Evolutionary conservation across 441 rosid genomes (phyloP).

Genomic region (Raphanus hybrid): DNA sequence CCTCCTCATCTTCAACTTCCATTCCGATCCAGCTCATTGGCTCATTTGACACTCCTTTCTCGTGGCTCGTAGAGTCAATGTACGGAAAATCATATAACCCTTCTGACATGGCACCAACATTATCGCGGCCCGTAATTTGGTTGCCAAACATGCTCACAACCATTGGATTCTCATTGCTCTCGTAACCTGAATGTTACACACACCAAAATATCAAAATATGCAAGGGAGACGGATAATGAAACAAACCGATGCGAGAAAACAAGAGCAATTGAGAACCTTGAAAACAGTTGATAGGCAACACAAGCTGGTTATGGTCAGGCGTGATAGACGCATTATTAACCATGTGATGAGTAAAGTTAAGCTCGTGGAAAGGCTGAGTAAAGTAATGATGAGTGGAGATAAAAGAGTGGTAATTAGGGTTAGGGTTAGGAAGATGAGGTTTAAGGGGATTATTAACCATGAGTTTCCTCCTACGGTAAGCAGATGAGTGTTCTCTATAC

Average conservation of each 20-base stretch:
- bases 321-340: slow-evolving; percentile 22
- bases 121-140: slow-evolving; percentile 37
- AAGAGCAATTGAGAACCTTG: slow-evolving; percentile 44
- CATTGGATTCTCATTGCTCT: slow-evolving; percentile 39
- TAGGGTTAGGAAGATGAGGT: slow-evolving; percentile 35
- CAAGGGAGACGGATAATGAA: slow-evolving; percentile 10
- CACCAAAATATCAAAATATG: neutral
- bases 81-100: slow-evolving; percentile 42
- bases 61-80: slow-evolving; percentile 39
- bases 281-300: slow-evolving; percentile 60
- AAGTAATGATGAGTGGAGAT: slow-evolving; percentile 39
- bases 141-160: slow-evolving; percentile 37
- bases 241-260: slow-evolving; percentile 8
- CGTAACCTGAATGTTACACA: slow-evolving; percentile 50
- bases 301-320: slow-evolving; percentile 36
- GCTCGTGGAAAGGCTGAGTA: slow-evolving; percentile 47
- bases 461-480: slow-evolving; percentile 70
- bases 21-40: slow-evolving; percentile 18
- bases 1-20: slow-evolving; percentile 37
- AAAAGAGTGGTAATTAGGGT: slow-evolving; percentile 41
- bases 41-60: slow-evolving; percentile 24
- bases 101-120: slow-evolving; percentile 35
- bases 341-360: slow-evolving; percentile 37
- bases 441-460: slow-evolving; percentile 42
- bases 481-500: slow-evolving; percentile 75